Conservation (phyloP, 768 basidiomycete species). For the Tylopilus vinaceipallidus region DNA sequence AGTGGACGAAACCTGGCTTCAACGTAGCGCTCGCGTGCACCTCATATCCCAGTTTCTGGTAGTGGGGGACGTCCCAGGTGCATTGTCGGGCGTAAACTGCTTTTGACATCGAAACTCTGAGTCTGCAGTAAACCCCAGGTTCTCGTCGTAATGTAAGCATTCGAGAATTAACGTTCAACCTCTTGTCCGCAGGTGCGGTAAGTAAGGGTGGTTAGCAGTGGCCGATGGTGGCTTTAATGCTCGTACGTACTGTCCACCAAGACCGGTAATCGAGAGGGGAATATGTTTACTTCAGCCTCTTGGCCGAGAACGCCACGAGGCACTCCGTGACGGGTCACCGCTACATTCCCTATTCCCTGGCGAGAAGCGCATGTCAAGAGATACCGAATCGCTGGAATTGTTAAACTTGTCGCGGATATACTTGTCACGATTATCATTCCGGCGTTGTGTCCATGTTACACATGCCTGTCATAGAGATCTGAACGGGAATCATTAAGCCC, state of each 20-base stretch:
- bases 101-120: background rate
- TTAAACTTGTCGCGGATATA: background rate
- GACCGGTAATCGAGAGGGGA: background rate
- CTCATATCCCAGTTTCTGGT: background rate
- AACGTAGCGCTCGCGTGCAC: background rate
- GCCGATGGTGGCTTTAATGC: too few species aligned
- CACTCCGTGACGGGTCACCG: background rate
- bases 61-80: too few species aligned
- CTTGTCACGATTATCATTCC: background rate
- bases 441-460: background rate
- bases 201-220: background rate
- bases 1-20: too few species aligned
- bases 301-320: constrained; percentile 2
- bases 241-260: background rate
- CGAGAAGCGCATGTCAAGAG: background rate
- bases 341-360: background rate
- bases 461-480: background rate
- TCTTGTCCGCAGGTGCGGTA: too few species aligned
- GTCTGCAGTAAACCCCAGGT: background rate
- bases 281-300: background rate
- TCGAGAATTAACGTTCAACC: too few species aligned
- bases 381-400: background rate
- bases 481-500: background rate
- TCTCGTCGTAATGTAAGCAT: background rate
- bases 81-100: too few species aligned